phyloP scores from a whole-genome alignment of 768 basidiomycete genomes.

The Leucocoprinus birnbaumii region DNA sequence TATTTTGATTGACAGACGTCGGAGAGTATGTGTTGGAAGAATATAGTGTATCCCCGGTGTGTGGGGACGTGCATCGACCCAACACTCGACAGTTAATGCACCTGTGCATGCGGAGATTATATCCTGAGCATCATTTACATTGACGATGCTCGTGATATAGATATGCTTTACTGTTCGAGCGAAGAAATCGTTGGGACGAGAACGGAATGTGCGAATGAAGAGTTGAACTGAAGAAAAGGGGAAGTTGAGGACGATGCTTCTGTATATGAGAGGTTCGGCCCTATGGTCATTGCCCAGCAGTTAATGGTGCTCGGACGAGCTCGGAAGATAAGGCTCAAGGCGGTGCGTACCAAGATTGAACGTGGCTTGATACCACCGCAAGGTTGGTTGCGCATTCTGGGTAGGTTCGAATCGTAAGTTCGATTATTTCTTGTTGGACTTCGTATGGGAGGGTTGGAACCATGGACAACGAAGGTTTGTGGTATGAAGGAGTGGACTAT shows the following conservation, averaged over 20 bases:
- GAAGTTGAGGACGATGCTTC: slow-evolving; percentile 25
- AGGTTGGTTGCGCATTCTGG: slow-evolving; percentile 23
- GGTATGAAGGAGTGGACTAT: not conserved
- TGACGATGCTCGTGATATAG: slow-evolving; percentile 21
- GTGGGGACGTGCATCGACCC: slow-evolving; percentile 18
- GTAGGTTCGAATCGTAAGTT: slow-evolving; percentile 23
- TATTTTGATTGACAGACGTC: slow-evolving; percentile 21
- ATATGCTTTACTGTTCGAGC: slow-evolving; percentile 23
- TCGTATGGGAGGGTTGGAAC: slow-evolving; percentile 24
- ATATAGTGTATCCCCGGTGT: slow-evolving; percentile 7
- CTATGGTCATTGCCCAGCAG: slow-evolving; percentile 14
- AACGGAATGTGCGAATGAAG: slow-evolving; percentile 26
- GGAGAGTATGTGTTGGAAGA: slow-evolving; percentile 12
- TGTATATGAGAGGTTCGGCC: slow-evolving; percentile 31
- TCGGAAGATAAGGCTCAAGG: slow-evolving; percentile 4
- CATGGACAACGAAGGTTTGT: slow-evolving; percentile 1
- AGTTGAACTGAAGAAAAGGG: slow-evolving; percentile 15
- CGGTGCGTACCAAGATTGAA: slow-evolving; percentile 25
- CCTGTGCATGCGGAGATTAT: slow-evolving; percentile 25
- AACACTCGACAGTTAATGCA: slow-evolving; percentile 22
- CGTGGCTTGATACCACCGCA: slow-evolving; percentile 21
- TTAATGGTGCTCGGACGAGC: not conserved
- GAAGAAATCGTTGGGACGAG: slow-evolving; percentile 25
- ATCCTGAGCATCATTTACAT: slow-evolving; percentile 16
- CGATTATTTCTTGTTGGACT: slow-evolving; percentile 31